phyloP scores from a whole-genome alignment of 208 protist species.

The Naegleria fowleri region DNA sequence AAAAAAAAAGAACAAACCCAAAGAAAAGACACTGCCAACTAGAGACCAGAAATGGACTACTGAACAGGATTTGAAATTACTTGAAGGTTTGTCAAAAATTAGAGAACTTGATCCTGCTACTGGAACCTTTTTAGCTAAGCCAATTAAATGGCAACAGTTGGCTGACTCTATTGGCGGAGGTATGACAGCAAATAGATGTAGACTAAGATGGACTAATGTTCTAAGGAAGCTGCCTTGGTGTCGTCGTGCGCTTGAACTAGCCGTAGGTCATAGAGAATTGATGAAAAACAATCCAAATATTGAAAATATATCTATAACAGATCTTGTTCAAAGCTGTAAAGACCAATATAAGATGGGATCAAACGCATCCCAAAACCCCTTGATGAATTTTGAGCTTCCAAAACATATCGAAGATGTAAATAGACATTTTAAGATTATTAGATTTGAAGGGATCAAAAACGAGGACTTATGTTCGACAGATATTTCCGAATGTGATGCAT shows the following conservation, averaged over 20 bases:
- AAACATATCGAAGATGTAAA: background rate
- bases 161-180: background rate
- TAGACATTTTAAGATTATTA: background rate
- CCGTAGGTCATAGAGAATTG: background rate
- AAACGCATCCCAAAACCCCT: background rate
- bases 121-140: background rate
- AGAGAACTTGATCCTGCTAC: background rate
- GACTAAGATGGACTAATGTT: background rate
- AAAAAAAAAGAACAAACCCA: background rate
- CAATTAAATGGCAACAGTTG: background rate
- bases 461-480: background rate
- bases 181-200: background rate
- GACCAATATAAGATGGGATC: background rate
- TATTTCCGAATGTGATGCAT: background rate
- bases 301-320: background rate
- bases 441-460: background rate
- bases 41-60: background rate
- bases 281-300: background rate
- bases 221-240: background rate
- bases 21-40: background rate
- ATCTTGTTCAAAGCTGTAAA: background rate
- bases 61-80: background rate
- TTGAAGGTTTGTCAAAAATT: background rate
- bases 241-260: background rate
- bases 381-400: background rate